Evolutionary conservation across 331 rosid genomes (phyloP).

Genomic region (Ulmus americana): DNA sequence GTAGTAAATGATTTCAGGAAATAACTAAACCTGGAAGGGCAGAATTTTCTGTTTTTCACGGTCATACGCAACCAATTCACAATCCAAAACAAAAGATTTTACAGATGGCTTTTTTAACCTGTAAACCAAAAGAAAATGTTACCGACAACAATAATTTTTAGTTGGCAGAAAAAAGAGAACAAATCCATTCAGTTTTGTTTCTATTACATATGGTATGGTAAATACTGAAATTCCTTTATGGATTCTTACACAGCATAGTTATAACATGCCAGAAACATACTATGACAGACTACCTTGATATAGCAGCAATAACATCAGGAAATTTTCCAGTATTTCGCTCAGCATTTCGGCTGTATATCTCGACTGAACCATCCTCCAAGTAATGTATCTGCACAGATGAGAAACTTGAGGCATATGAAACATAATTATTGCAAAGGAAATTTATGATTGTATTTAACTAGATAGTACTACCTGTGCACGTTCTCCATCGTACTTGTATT

Average conservation of each 20-base stretch:
- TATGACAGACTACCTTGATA: conserved; percentile 50
- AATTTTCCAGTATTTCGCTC: conserved; percentile 85
- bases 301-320: conserved; percentile 72
- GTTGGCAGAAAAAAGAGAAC: no score
- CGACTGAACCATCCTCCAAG: conserved; percentile 75
- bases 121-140: conserved; percentile 36
- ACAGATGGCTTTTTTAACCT: conserved; percentile 78
- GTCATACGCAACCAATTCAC: conserved; percentile 90
- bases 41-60: conserved; percentile 52
- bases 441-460: conserved; percentile 12
- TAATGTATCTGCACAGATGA: conserved; percentile 64
- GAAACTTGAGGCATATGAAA: conserved; percentile 21
- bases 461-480: conserved; percentile 78
- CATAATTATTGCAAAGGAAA: conserved; percentile 11
- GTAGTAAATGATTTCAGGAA: background rate
- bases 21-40: conserved; percentile 69
- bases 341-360: conserved; percentile 90
- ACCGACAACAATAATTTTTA: conserved; percentile 10
- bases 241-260: conserved; percentile 11
- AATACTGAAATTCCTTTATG: background rate
- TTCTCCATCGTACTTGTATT: conserved; percentile 90
- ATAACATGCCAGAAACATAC: conserved; percentile 4
- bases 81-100: conserved; percentile 74
- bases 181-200: background rate
- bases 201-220: background rate